These are phyloP conservation scores for Colletotrichum sidae DNA, from an alignment of 2,329 filamentous ascomycete genomes.

Conservation along the genomic window DNA sequence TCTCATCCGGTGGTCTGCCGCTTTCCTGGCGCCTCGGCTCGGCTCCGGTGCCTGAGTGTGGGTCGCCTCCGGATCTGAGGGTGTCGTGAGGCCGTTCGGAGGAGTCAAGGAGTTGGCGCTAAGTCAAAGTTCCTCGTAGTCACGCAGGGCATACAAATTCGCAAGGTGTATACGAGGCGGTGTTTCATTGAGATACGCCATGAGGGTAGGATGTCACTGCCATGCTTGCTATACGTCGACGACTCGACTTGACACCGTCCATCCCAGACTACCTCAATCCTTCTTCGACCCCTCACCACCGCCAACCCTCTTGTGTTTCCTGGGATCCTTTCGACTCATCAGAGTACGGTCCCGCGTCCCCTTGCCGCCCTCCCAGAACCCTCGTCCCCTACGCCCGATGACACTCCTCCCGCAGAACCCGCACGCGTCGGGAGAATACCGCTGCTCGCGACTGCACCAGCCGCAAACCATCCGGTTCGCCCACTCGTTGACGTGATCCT, in stretches of 20 bases:
- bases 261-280: conserved; percentile 38
- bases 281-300: conserved; percentile 52
- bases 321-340: conserved; percentile 82
- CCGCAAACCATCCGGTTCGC: conserved; percentile 88
- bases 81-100: too few relatives aligned
- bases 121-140: too few relatives aligned
- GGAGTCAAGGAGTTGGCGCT: too few relatives aligned
- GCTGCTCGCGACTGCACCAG: conserved; percentile 83
- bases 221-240: too few relatives aligned
- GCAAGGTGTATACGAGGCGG: too few relatives aligned
- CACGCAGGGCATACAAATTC: too few relatives aligned
- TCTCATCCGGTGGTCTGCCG: conserved; percentile 21
- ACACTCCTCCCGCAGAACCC: conserved; percentile 77
- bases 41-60: background rate
- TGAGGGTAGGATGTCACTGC: too few relatives aligned
- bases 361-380: conserved; percentile 91
- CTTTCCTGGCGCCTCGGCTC: background rate
- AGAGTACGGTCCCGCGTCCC: conserved; percentile 77
- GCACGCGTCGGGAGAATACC: conserved; percentile 81
- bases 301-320: conserved; percentile 76
- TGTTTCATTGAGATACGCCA: too few relatives aligned
- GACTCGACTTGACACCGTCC: too few relatives aligned
- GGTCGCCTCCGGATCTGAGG: too few relatives aligned
- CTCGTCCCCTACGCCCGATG: conserved; percentile 72
- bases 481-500: conserved; percentile 82